Base-by-base conservation (phyloP, 331 rosid genomes). In the Pyracantha coccinea region DNA sequence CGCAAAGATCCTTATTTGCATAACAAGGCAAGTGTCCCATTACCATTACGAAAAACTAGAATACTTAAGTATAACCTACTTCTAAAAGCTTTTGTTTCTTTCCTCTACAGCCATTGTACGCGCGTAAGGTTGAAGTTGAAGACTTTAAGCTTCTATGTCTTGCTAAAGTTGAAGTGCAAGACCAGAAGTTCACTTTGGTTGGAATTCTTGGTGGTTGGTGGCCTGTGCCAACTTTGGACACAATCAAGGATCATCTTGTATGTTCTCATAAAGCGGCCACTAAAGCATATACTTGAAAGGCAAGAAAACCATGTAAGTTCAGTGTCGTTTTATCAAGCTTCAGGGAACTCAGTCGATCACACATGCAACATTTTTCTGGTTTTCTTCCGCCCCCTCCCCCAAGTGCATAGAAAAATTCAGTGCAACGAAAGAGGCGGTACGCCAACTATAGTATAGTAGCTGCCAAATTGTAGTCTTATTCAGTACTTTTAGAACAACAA, bases 181-280 rank as follows among this genome's bases (percentile, higher is more conserved):
- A 76, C 66, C 82, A 82, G 31, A 77, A 79, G 80, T 80, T 86
- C 78, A 83, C 87, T 28, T 73, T 91, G 81, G 78, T 89, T 60
- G 97, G 96, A 69, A 76, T 91, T 85, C 91, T 91, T 55, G 93
- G 97, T 78, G 85, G 85, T 60, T 91, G 97, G 97, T 91, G 97
- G 97, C 32, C 76, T 64, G 64, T 86, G 83, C 90, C 92, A 3
- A 73, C 47, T 67, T 44, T 77, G 44, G 44, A 63, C 19, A 8
- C 54, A 27, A 66, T 73, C 60, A 59, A 69, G 83, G 76, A 47
- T 73, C 72, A 58, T 76, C 85, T 72, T 77, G 82, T 76, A 44
- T 72, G 53, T 62, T 78, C 61, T 71, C 77, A 68, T 70, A 72
- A 25, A 81, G 78, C 77, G 81, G 78, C 38, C 71, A 75, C 75